phyloP scores from a whole-genome alignment of 2,329 filamentous ascomycete species.

The Fusarium sp. region DNA sequence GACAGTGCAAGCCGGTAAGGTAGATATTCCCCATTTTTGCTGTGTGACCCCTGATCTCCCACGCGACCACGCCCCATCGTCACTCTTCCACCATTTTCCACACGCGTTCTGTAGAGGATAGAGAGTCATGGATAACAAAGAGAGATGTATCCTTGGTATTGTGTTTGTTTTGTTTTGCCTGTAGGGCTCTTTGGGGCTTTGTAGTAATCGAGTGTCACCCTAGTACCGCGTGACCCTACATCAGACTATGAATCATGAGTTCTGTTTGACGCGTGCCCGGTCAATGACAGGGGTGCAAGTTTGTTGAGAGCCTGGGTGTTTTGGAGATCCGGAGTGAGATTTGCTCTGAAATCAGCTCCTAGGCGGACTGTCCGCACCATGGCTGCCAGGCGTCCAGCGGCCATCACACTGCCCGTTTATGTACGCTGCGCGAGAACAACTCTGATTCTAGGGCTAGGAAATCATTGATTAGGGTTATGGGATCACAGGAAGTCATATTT shows the following conservation, averaged over 20 bases:
- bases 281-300: accelerated
- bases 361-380: neutral
- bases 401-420: neutral
- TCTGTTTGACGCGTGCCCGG: neutral
- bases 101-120: neutral
- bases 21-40: neutral
- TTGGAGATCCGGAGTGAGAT: neutral
- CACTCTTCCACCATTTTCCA: constrained; percentile 17
- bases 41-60: neutral
- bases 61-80: neutral
- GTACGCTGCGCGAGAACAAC: neutral
- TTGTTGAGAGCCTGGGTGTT: neutral
- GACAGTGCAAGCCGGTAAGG: neutral
- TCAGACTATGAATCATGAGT: neutral
- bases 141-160: accelerated
- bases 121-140: neutral
- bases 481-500: neutral
- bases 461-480: accelerated
- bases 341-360: neutral
- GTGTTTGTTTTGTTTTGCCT: neutral
- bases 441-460: too few species aligned
- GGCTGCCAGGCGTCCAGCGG: neutral
- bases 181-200: accelerated
- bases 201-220: constrained; percentile 8
- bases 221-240: neutral